Base-by-base conservation (phyloP, 306 rosid species). In the Rosa persica region DNA sequence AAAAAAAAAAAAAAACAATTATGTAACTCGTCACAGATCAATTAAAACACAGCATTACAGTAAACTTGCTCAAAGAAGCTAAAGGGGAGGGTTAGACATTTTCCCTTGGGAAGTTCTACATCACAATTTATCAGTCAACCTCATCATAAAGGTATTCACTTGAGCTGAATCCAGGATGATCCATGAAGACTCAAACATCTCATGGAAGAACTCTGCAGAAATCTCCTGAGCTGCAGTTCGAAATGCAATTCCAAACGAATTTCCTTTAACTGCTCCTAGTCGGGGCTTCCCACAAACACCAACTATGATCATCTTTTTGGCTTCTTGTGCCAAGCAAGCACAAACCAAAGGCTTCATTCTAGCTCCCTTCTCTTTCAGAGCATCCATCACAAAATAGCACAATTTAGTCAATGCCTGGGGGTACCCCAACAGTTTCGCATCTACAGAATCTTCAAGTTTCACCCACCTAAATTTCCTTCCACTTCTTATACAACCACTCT, bases 241-340 rank as follows among this genome's bases (percentile, higher is more conserved):
- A 74, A 95, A 95, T 6, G 98, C 97, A 64, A 85, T 78, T 38
- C 98, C 99, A 78, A 95, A 95, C 2, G 94, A 90, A 64, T 95
- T 95, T 54, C 99, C 99, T 74, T 89, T 91, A 51, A 85, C 86
- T 15, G 94, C 98, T 42, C 93, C 99, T 40, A 95, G 93, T 44
- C 99, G 86, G 13, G 99, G 99, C 88, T 89, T 95, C 77, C 98
- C 99, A 51, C 93, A 93, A 84, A 93, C 97, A 58, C 99, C 98
- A 3, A 95, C 97, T 15, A 95, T 86, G 83, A 95, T 75, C 73
- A 93, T 87, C 76, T 93, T 93, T 66, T 80, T 79, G 1, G 93
- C 90, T 69, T 93, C 98, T 88, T 91, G 96, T 15, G 93, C 87
- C 79, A 93, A 58, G 85, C 98, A 95, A 75, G 99, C 99, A 82